Evolutionary conservation across 208 protist genomes (phyloP).

Genomic region (Crithidia fasciculata): DNA sequence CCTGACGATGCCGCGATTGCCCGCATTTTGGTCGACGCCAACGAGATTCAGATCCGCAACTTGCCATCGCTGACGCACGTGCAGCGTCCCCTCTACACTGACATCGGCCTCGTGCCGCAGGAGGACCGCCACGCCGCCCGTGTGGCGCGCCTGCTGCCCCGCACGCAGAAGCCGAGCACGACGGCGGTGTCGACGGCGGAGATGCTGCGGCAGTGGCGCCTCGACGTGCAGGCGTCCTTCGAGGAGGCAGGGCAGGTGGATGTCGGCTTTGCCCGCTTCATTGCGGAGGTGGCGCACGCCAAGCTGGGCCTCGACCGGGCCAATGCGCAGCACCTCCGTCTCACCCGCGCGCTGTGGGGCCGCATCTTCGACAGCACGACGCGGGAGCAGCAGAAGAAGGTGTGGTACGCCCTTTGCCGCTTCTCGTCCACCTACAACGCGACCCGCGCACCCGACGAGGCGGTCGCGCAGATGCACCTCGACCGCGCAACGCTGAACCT

Average conservation of each 20-base stretch:
- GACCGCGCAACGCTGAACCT: slow-evolving; percentile 19
- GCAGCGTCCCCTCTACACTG: slow-evolving; percentile 85
- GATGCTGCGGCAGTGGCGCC: slow-evolving; percentile 44
- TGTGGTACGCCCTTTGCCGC: slow-evolving; percentile 71
- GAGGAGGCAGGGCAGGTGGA: slow-evolving; percentile 58
- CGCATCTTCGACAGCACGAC: slow-evolving; percentile 47
- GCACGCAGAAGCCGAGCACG: slow-evolving; percentile 26
- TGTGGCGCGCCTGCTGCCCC: slow-evolving; percentile 62
- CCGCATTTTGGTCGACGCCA: slow-evolving; percentile 71
- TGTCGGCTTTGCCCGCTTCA: slow-evolving; percentile 50
- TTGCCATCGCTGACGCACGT: slow-evolving; percentile 74
- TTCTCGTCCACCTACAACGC: slow-evolving; percentile 73
- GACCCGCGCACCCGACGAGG: slow-evolving; percentile 3
- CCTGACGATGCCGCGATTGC: slow-evolving; percentile 66
- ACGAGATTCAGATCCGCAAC: slow-evolving; percentile 61
- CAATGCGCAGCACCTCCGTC: slow-evolving; percentile 32
- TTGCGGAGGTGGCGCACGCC: slow-evolving; percentile 51
- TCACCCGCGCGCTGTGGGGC: slow-evolving; percentile 61
- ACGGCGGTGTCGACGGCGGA: slow-evolving; percentile 27
- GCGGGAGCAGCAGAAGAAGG: slow-evolving; percentile 54
- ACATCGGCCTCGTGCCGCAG: slow-evolving; percentile 75
- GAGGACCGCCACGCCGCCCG: slow-evolving; percentile 82
- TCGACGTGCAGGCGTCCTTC: slow-evolving; percentile 68
- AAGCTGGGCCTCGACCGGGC: slow-evolving; percentile 72
- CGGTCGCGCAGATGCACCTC: slow-evolving; percentile 34